Percentiles rank a stretch among this genome's conserved stretches.
These are phyloP conservation scores for Candida andamanensis DNA, from an alignment of 805 yeast genomes.

Conservation along the genomic window DNA sequence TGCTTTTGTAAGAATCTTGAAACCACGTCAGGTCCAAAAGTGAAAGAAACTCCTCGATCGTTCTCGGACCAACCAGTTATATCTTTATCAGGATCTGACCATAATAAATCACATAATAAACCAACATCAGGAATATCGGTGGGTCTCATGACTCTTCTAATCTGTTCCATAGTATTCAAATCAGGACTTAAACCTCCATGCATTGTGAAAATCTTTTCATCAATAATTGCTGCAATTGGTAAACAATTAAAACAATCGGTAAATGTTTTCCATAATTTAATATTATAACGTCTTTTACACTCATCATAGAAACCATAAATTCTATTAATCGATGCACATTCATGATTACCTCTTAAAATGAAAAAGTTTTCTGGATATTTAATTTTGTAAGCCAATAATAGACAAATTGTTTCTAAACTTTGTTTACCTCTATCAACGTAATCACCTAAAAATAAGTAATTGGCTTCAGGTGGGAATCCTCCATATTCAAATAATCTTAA, in stretches of 20 bases:
- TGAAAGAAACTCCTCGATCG: constrained; percentile 97
- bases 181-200: constrained; percentile 99
- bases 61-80: constrained; percentile 98
- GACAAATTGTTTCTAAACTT: constrained; percentile 91
- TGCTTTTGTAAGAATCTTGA: constrained; percentile 93
- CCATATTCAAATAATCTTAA: constrained; percentile 95
- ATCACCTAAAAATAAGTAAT: constrained; percentile 92
- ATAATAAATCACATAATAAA: constrained; percentile 86
- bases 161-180: constrained; percentile 96
- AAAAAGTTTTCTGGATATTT: constrained; percentile 98
- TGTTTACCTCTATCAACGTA: constrained; percentile 99
- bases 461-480: constrained; percentile 98
- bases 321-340: constrained; percentile 96
- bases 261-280: constrained; percentile 97
- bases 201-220: constrained; percentile 97
- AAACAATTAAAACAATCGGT: constrained; percentile 98
- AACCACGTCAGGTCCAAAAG: constrained; percentile 99
- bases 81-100: constrained; percentile 99
- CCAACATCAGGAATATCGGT: constrained; percentile 99
- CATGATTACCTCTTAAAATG: constrained; percentile 96
- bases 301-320: constrained; percentile 98
- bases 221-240: constrained; percentile 97
- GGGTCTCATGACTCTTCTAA: constrained; percentile 98
- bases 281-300: constrained; percentile 96
- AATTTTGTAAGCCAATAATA: constrained; percentile 90